Percentiles rank a stretch among this genome's conserved stretches.
Evolutionary conservation across 2,329 filamentous ascomycete genomes (phyloP).

Genomic region (Fusarium citri): DNA sequence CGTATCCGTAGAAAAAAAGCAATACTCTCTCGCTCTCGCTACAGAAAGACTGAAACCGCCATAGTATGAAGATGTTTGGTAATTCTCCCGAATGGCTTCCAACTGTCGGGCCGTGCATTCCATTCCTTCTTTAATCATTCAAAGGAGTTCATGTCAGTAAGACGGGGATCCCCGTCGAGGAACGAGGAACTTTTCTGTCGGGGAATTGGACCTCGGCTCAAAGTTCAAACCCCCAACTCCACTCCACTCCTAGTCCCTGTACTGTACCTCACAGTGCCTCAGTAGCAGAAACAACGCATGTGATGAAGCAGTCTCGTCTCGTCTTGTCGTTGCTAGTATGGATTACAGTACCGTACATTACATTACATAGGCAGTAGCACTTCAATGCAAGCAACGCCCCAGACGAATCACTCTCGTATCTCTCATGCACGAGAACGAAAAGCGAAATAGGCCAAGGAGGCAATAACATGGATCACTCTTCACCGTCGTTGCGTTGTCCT

Average conservation of each 20-base stretch:
- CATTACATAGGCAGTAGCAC: conserved; percentile 17
- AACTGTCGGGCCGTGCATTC: conserved; percentile 26
- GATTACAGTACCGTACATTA: not conserved
- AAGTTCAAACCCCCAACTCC: conserved; percentile 19
- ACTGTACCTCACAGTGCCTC: not conserved
- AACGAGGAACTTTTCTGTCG: conserved; percentile 8
- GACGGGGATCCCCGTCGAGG: conserved; percentile 5
- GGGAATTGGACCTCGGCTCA: conserved; percentile 32
- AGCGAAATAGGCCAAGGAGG: conserved; percentile 31
- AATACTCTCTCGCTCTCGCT: not conserved
- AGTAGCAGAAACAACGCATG: conserved; percentile 21
- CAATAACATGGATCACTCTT: conserved; percentile 23
- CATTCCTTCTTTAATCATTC: not conserved
- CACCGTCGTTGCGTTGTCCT: conserved; percentile 13
- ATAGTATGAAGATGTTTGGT: conserved; percentile 29
- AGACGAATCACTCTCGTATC: conserved; percentile 24
- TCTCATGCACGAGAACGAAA: conserved; percentile 27
- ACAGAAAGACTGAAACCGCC: conserved; percentile 24
- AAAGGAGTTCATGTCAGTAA: not conserved
- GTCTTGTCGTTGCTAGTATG: conserved; percentile 8
- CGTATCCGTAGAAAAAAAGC: not conserved
- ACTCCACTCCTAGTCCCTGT: not conserved
- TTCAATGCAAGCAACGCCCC: conserved; percentile 18
- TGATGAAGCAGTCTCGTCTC: conserved; percentile 23
- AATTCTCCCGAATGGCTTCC: conserved; percentile 10